These are phyloP conservation scores for Coniochaeta sp. DNA, from an alignment of 2,329 filamentous ascomycete genomes.

Conservation along the genomic window DNA sequence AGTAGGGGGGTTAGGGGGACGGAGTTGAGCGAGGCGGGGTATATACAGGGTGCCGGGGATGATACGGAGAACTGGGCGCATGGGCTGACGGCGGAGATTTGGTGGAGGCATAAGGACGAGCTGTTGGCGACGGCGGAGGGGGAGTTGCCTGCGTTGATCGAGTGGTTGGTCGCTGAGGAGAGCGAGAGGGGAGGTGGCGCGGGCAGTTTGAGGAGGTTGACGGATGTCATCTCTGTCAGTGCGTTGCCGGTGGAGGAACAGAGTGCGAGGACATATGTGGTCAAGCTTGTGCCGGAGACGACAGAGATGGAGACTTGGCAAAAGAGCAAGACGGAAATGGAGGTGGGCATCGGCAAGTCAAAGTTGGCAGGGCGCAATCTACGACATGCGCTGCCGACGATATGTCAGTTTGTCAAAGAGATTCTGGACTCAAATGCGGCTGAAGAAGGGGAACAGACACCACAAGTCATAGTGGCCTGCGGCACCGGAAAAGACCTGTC, in stretches of 20 bases:
- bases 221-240: constrained; percentile 29
- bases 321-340: constrained; percentile 28
- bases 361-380: constrained; percentile 81
- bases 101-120: constrained; percentile 63
- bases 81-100: constrained; percentile 69
- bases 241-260: constrained; percentile 18
- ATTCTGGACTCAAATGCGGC: constrained; percentile 22
- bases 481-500: constrained; percentile 74
- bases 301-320: constrained; percentile 38
- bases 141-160: constrained; percentile 48
- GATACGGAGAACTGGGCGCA: constrained; percentile 90
- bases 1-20: constrained; percentile 64
- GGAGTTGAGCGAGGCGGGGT: constrained; percentile 58
- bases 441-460: constrained; percentile 4
- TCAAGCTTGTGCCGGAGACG: constrained; percentile 34
- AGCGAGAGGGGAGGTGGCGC: constrained; percentile 5
- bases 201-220: constrained; percentile 22
- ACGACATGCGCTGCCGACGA: constrained; percentile 59
- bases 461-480: constrained; percentile 57
- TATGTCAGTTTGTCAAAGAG: constrained; percentile 47
- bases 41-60: constrained; percentile 92
- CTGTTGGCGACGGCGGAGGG: constrained; percentile 61
- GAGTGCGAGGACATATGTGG: constrained; percentile 25
- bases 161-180: constrained; percentile 30
- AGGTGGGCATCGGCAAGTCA: constrained; percentile 60